Conservation (phyloP, 768 basidiomycete species). For the Mycena galericulata region DNA sequence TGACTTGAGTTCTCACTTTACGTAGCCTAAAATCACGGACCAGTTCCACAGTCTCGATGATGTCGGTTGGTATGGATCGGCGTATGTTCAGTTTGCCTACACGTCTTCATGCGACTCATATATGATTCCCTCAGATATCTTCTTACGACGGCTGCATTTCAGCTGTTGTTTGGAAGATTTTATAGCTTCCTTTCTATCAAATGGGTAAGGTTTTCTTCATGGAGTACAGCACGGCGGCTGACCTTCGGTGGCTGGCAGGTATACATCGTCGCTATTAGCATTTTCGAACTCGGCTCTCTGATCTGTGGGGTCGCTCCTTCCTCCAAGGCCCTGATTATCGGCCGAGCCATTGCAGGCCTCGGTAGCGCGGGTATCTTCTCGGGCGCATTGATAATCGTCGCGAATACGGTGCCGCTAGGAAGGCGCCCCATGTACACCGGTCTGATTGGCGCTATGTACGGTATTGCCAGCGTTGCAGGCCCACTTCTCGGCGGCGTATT, state of each 20-base stretch:
- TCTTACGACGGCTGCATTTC: conserved; percentile 24
- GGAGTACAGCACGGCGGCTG: background rate
- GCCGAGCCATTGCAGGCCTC: no score
- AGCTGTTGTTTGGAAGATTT: conserved; percentile 20
- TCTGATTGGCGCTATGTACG: conserved; percentile 13
- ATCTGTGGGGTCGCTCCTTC: conserved; percentile 20
- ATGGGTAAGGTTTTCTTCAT: background rate
- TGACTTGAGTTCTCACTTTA: no score
- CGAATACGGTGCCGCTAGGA: conserved; percentile 12
- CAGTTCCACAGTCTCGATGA: conserved; percentile 44
- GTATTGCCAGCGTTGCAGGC: conserved; percentile 16
- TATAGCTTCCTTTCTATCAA: conserved; percentile 14
- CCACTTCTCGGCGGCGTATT: conserved; percentile 33
- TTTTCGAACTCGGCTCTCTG: conserved; percentile 23
- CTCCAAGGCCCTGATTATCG: conserved; percentile 20
- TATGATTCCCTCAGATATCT: conserved; percentile 9
- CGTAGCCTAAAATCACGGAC: conserved; percentile 41
- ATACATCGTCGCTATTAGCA: conserved; percentile 2
- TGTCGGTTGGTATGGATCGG: conserved; percentile 35
- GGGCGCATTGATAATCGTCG: conserved; percentile 22
- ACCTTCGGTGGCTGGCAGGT: background rate
- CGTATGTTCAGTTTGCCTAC: conserved; percentile 2
- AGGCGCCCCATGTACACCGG: conserved; percentile 20
- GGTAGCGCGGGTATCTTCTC: no score
- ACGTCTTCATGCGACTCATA: background rate